Evolutionary conservation across 345 rosid species (phyloP).

Genomic region (Citrus inodora): DNA sequence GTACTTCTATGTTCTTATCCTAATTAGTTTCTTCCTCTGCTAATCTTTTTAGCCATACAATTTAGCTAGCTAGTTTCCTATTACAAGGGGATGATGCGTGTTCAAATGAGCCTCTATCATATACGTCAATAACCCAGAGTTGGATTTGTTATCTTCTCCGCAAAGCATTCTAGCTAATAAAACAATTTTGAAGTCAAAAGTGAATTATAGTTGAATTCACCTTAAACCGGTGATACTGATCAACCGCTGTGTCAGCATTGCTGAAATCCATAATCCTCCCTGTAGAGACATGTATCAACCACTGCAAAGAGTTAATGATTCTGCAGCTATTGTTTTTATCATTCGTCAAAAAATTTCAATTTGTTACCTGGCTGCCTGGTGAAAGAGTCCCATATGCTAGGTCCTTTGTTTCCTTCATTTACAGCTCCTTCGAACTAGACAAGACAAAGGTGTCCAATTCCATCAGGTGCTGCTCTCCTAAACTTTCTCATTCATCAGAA

Average conservation of each 20-base stretch:
- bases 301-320: not conserved
- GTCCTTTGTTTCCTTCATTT: slow-evolving; percentile 84
- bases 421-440: slow-evolving; percentile 88
- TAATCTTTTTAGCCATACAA: no score
- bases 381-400: slow-evolving; percentile 89
- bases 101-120: not conserved
- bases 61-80: not conserved
- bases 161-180: not conserved
- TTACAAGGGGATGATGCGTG: not conserved
- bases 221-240: slow-evolving; percentile 83
- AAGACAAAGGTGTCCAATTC: not conserved
- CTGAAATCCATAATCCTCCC: slow-evolving; percentile 92
- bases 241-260: slow-evolving; percentile 90
- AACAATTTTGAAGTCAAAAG: slow-evolving; percentile 13
- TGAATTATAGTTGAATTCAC: slow-evolving; percentile 26
- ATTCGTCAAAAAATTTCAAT: not conserved
- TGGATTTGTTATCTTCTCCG: not conserved
- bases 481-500: not conserved
- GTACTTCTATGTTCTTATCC: slow-evolving; percentile 15
- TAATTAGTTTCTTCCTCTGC: not conserved
- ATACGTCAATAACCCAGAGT: not conserved
- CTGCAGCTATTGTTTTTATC: not conserved
- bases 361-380: slow-evolving; percentile 63
- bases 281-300: slow-evolving; percentile 19
- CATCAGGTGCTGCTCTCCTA: not conserved